A percentile compares a stretch with the other conserved stretches of the same genome.
Evolutionary conservation across 2,329 filamentous ascomycete species (phyloP).

Genomic region (Fusarium coffeatum): DNA sequence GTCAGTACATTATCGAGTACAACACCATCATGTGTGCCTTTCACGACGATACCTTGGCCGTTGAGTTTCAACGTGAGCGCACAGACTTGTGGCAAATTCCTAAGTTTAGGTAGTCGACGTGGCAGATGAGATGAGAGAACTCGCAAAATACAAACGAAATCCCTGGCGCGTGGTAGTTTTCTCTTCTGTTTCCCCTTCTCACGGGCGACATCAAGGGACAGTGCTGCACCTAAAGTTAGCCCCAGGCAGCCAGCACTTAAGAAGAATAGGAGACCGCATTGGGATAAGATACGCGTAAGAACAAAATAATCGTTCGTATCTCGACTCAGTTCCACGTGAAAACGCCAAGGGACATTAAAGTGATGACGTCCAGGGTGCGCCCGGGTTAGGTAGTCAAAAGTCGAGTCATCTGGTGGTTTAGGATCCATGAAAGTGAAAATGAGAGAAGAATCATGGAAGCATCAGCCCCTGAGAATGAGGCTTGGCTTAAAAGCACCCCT

Average conservation of each 20-base stretch:
- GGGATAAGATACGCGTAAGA: not conserved
- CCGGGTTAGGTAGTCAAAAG: not conserved
- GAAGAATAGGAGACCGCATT: not conserved
- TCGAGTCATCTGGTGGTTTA: not conserved
- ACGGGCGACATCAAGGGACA: not conserved
- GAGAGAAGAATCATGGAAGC: conserved; percentile 1
- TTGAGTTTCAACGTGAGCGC: not conserved
- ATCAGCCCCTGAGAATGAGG: not conserved
- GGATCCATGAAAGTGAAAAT: not conserved
- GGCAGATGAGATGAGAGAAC: not conserved
- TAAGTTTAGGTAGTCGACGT: not conserved
- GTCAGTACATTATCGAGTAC: not conserved
- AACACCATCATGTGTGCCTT: not conserved
- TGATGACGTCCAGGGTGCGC: not conserved
- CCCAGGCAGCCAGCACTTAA: not conserved
- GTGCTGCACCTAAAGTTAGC: not conserved
- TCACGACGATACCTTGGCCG: not conserved
- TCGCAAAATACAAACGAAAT: not conserved
- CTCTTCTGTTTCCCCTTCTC: not conserved
- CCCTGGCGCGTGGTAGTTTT: not conserved
- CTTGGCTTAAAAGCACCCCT: not conserved
- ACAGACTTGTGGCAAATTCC: not conserved
- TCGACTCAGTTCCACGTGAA: not conserved
- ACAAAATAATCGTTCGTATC: not conserved
- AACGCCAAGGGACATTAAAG: not conserved